These are phyloP conservation scores for Oryza glumipatula DNA, from an alignment of 176 grass and related monocot species.

Conservation along the genomic window DNA sequence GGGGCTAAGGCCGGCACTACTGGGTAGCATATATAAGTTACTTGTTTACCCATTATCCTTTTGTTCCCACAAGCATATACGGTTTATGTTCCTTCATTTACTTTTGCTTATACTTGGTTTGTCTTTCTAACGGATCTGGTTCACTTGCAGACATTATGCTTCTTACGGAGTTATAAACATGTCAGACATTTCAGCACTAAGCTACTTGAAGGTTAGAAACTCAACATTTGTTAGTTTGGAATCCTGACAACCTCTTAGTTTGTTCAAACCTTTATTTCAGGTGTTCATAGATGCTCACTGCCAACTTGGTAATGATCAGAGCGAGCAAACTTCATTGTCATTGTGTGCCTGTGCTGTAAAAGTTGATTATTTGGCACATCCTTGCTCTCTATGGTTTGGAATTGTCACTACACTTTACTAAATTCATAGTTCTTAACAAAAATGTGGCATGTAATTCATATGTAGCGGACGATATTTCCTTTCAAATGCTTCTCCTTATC, in stretches of 20 bases:
- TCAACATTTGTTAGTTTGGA: slow-evolving; percentile 28
- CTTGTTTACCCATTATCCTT: not conserved
- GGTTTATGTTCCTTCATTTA: slow-evolving; percentile 17
- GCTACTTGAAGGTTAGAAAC: slow-evolving; percentile 60
- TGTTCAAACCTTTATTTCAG: slow-evolving; percentile 35
- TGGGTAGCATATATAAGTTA: not conserved
- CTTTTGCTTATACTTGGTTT: not conserved
- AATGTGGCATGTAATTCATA: slow-evolving; percentile 1
- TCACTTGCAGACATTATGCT: slow-evolving; percentile 51
- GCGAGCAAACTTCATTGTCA: not conserved
- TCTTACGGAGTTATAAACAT: slow-evolving; percentile 52
- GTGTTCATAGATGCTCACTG: slow-evolving; percentile 38
- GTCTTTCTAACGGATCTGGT: not conserved
- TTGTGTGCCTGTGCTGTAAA: slow-evolving; percentile 4
- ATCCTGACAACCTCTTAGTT: slow-evolving; percentile 19
- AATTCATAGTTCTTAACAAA: slow-evolving; percentile 1
- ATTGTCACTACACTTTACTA: slow-evolving; percentile 1
- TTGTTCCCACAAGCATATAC: not conserved
- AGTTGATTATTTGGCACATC: not conserved
- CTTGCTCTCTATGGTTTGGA: slow-evolving; percentile 15
- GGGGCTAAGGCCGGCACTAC: not conserved
- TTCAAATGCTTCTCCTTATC: slow-evolving; percentile 63
- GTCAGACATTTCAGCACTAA: slow-evolving; percentile 66
- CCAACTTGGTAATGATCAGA: slow-evolving; percentile 47
- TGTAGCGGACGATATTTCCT: slow-evolving; percentile 48